Evolutionary conservation across 371 early-diverging fungal species (phyloP).

Genomic region (Mucor racemosus): DNA sequence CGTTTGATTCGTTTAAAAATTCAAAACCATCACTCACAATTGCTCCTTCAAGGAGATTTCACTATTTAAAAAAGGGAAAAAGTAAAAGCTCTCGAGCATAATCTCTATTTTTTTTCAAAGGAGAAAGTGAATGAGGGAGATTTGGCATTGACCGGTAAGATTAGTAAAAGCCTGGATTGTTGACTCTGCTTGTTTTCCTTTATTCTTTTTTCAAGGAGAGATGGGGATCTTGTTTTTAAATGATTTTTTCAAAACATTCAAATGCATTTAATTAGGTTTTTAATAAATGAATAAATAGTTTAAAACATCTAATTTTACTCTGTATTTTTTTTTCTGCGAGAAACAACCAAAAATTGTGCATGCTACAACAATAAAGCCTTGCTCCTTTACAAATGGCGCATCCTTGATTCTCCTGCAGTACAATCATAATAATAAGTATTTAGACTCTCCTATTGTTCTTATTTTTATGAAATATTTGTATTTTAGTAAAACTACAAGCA

Average conservation of each 20-base stretch:
- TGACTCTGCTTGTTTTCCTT: too few species aligned
- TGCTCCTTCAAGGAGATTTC: background rate
- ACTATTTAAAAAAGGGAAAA: background rate
- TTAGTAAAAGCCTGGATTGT: too few species aligned
- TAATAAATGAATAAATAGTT: too few species aligned
- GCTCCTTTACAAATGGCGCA: background rate
- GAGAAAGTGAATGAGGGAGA: background rate
- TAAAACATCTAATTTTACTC: background rate
- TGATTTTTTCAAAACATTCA: too few species aligned
- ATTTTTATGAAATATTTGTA: background rate
- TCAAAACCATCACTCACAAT: too few species aligned
- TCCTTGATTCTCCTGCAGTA: background rate
- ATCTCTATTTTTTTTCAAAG: background rate
- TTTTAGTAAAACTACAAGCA: background rate
- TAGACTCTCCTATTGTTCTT: background rate
- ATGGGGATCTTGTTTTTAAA: too few species aligned
- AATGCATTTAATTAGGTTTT: too few species aligned
- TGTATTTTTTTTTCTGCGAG: background rate
- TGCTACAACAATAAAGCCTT: background rate
- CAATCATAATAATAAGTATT: too few species aligned
- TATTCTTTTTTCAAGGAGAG: too few species aligned
- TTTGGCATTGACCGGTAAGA: too few species aligned
- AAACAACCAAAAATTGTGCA: too few species aligned
- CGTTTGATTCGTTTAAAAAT: too few species aligned
- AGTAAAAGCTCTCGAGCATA: slow-evolving; percentile 3